Base-by-base conservation (phyloP, 768 basidiomycete genomes). In the Mycena belliarum region DNA sequence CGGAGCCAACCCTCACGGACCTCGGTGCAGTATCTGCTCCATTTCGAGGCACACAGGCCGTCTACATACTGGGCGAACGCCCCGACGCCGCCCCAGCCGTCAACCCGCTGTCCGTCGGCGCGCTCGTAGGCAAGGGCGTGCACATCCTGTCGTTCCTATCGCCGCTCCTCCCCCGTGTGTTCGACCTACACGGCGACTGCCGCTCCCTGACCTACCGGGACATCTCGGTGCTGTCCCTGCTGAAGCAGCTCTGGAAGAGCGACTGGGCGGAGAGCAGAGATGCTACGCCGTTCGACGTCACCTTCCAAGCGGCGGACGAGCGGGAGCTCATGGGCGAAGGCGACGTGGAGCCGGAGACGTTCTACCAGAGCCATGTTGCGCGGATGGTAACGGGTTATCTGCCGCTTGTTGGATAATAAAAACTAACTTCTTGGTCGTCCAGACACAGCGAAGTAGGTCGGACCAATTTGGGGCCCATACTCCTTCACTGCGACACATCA, bases 231-330 rank as follows among this genome's bases (percentile, higher is more conserved):
- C 0, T 45, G 11, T 52, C 65, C 0, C 68, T 80, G 20, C 42
- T 79, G 24, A 63, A 65, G 20, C 75, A 79, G 29, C 64, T 83
- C 11, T 75, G 76, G 73, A 72, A 68, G 53, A 81, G 77, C 54
- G 77, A 80, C 16, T 83, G 81, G 81, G 79, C 79, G 0, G 76
- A 75, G 56, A 73, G 78, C 33, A 63, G 68, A 11, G 82, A 84
- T 59, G 76, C 75, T 2, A 69, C 76, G 9, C 78, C 80, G 0
- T 81, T 72, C 52, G 81, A 82, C 52, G 72, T 73, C 23, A 82
- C 81, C 3, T 81, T 80, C 51, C 68, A 75, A 46, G 76, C 78
- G 6, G 73, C 72, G 7, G 76, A 80, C 48, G 70, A 73, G 37
- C 70, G 81, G 18, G 80, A 82, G 49, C 61, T 63, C 3, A 51